These are phyloP conservation scores for Ceratocystis papillata DNA, from an alignment of 2,329 filamentous ascomycete species.

Conservation along the genomic window DNA sequence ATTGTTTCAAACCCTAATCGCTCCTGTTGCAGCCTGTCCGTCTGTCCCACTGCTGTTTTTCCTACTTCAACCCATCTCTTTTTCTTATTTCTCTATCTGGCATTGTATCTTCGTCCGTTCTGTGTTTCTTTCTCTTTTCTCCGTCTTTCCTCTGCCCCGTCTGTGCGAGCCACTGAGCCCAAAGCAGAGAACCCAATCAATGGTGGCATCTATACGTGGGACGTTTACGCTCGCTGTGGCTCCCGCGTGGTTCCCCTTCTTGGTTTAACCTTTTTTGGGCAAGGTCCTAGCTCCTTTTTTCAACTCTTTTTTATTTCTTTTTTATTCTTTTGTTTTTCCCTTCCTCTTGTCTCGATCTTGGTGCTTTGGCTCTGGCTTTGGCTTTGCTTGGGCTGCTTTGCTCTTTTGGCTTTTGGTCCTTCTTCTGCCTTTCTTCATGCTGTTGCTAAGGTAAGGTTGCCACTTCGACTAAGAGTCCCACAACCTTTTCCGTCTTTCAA, in stretches of 20 bases:
- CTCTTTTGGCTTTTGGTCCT: neutral
- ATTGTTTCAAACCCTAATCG: constrained; percentile 3
- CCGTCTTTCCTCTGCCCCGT: neutral
- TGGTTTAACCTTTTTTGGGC: constrained; percentile 10
- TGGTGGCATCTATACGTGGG: constrained; percentile 2
- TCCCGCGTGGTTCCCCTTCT: constrained; percentile 5
- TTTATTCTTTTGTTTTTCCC: neutral
- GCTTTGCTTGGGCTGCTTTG: neutral
- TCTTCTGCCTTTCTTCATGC: neutral
- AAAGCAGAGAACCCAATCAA: neutral
- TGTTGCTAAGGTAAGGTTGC: neutral
- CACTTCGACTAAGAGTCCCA: neutral
- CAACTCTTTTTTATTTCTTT: neutral
- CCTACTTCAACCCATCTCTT: neutral
- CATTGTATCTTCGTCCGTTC: too few relatives aligned
- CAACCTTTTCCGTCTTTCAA: neutral
- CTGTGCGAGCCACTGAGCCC: neutral
- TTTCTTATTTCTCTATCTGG: neutral
- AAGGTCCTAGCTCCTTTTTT: constrained; percentile 12
- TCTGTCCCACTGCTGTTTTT: neutral
- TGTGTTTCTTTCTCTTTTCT: neutral
- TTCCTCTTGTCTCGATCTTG: neutral
- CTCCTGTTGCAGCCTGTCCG: neutral
- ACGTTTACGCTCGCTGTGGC: neutral
- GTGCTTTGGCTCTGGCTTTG: neutral